Evolutionary conservation across 441 rosid species (phyloP), one percentile per base, ranked within the genome.

Genomic region (Brassica hybrid): DNA sequence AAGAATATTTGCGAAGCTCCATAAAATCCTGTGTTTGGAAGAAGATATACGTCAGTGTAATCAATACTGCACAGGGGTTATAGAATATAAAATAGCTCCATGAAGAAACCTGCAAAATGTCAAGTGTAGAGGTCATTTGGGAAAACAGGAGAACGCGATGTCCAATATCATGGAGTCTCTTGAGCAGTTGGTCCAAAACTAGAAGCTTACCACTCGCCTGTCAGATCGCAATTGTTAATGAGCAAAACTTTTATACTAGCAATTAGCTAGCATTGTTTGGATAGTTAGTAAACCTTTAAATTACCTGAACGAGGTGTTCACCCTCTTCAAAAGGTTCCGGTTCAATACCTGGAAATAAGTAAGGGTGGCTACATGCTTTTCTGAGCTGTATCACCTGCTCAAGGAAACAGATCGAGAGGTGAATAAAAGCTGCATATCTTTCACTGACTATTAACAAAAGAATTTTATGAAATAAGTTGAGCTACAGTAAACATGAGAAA

Each of bases 261-360:
- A n/a, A n/a, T n/a, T 7, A 56, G 54, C 27, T 21, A 64, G 73
- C 65, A 71, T 19, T 41, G 45, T 57, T 65, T 58, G 45, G n/a
- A 59, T 65, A 45, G 76, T 66, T 8, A 21, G 59, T 32, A 43
- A 57, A 18, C 36, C 34, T 74, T 18, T 66, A n/a, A 14, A 41
- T 14, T 85, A 94, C 97, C 98, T 91, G 91, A 79, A 88, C 88
- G 45, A 94, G 89, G 83, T 94, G 98, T 85, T 94, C 97, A 59
- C 94, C 98, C 77, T 92, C 98, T 88, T 92, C 88, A 72, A 83
- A 94, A 64, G 98, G 98, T 82, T 92, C 97, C 11, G 98, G 94
- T 83, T 94, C 97, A 52, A 94, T 94, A 65, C 97, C 94, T 48
- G 94, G 94, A 82, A 94, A 94, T 77, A 94, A 93, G 81, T 92